These are phyloP conservation scores for Didymellaceae sp. DNA, from an alignment of 2,329 filamentous ascomycete species.

Conservation along the genomic window DNA sequence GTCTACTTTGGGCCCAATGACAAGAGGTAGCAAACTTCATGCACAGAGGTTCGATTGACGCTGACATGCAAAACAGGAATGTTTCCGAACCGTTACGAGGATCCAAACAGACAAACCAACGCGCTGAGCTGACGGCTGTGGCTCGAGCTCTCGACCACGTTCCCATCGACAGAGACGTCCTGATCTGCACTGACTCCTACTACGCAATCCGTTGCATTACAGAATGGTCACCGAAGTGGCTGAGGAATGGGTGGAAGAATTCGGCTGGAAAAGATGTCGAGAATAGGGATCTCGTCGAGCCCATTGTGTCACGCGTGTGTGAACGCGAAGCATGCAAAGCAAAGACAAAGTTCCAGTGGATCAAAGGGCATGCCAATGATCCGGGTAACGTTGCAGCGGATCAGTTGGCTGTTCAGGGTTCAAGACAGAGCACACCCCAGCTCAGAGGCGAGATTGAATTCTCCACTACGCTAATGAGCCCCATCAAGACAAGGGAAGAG, in stretches of 20 bases:
- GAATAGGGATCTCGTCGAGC: constrained; percentile 83
- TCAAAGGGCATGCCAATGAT: constrained; percentile 81
- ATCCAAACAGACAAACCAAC: constrained; percentile 85
- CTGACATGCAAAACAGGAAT: constrained; percentile 57
- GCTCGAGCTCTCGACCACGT: constrained; percentile 80
- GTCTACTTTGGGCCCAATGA: constrained; percentile 69
- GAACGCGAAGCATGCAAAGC: constrained; percentile 63
- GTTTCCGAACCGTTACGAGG: constrained; percentile 79
- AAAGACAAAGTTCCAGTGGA: constrained; percentile 79
- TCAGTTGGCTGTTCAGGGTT: constrained; percentile 34
- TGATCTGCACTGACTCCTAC: constrained; percentile 86
- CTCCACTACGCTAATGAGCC: constrained; percentile 19
- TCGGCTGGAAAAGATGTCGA: constrained; percentile 73
- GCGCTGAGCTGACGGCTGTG: constrained; percentile 91
- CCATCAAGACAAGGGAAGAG: constrained; percentile 13
- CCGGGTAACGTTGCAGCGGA: constrained; percentile 83
- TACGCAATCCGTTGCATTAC: constrained; percentile 92
- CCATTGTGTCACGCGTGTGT: constrained; percentile 73
- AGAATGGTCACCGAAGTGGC: constrained; percentile 82
- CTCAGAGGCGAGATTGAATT: constrained; percentile 18
- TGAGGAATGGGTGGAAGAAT: constrained; percentile 79
- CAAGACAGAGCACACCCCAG: constrained; percentile 23
- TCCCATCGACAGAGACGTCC: constrained; percentile 69
- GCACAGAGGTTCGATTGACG: neutral
- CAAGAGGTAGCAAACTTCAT: constrained; percentile 53